Conservation (phyloP, 1,284 basidiomycete genomes). For the Ganoderma lucidum region DNA sequence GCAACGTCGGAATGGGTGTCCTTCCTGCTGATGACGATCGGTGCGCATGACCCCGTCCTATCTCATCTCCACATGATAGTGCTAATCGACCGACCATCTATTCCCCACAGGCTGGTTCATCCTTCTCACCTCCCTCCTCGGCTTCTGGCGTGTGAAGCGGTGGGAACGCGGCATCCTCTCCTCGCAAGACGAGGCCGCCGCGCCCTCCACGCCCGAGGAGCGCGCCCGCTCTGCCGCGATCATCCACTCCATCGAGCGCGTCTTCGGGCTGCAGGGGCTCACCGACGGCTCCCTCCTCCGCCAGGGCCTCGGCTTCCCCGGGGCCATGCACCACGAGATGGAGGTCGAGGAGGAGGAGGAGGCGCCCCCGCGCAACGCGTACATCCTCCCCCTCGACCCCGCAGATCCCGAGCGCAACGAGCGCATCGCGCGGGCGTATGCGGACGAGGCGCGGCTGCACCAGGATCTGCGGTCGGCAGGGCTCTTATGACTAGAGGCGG, state of each 20-base stretch:
- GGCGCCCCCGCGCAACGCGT: conserved; percentile 38
- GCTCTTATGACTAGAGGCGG: conserved; percentile 43
- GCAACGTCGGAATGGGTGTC: conserved; percentile 88
- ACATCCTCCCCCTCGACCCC: conserved; percentile 54
- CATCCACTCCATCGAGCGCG: conserved; percentile 49
- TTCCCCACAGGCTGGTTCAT: conserved; percentile 82
- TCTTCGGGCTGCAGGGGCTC: conserved; percentile 55
- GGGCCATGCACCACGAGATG: conserved; percentile 38
- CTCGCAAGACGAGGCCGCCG: conserved; percentile 34
- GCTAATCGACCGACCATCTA: background rate
- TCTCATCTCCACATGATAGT: background rate
- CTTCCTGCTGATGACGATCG: conserved; percentile 93
- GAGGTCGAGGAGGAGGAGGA: conserved; percentile 34
- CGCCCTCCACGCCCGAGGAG: conserved; percentile 39
- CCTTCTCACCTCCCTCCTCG: conserved; percentile 85
- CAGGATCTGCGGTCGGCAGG: conserved; percentile 72
- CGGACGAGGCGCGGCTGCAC: conserved; percentile 63
- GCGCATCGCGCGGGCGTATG: conserved; percentile 55
- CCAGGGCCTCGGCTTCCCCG: conserved; percentile 58
- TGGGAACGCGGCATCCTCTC: conserved; percentile 81
- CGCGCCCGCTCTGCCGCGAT: conserved; percentile 34
- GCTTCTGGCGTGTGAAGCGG: conserved; percentile 93
- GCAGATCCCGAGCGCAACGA: conserved; percentile 54
- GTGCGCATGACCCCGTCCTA: conserved; percentile 47
- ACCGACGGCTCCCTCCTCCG: conserved; percentile 52